Evolutionary conservation across 2,329 filamentous ascomycete genomes (phyloP), one percentile per base, ranked within the genome.

Genomic region (Daldinia eschscholtzii): DNA sequence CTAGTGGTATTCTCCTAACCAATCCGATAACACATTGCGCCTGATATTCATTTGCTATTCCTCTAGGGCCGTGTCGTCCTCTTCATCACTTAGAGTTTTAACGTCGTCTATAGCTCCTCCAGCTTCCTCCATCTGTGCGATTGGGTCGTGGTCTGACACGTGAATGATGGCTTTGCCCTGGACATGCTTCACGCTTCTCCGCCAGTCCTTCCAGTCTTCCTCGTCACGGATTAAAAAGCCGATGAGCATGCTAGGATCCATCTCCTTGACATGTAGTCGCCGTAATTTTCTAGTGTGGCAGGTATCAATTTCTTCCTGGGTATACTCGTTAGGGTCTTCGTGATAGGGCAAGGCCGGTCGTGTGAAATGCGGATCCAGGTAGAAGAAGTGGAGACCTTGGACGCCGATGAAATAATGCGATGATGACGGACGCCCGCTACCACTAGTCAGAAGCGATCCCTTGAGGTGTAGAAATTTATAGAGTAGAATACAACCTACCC

Each of bases 191-290:
- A 97, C 86, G n/a, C 89, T 87, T 65, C 87, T 84, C 76, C 93
- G 91, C 94, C 94, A 98, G 60, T 89, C 87, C 42, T 86, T 82
- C 91, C 95, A 98, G 73, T 99, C 96, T 48, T 90, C 86, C 74
- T 95, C 90, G 65, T 92, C 89, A 44, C 86, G 88, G 69, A 99
- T 94, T 39, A 99, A 82, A 76, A 98, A 98, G 4, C 93, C 95
- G 72, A 99, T 93, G 46, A 99, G 83, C 96, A 99, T 99, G 76
- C 94, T 98, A 0, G 96, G 96, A 76, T 99, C 96, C 93, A 99
- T 96, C 77, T 98, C 94, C 66, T 90, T 89, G 56, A 99, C 87
- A 73, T 96, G 91, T 33, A 99, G 85, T 63, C 92, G 88, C 41
- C 95, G 89, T 18, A 99, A 82, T 55, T 95, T 90, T 57, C 93